phyloP scores from a whole-genome alignment of 495 filamentous ascomycete species.

The Tuber umbilicatum region DNA sequence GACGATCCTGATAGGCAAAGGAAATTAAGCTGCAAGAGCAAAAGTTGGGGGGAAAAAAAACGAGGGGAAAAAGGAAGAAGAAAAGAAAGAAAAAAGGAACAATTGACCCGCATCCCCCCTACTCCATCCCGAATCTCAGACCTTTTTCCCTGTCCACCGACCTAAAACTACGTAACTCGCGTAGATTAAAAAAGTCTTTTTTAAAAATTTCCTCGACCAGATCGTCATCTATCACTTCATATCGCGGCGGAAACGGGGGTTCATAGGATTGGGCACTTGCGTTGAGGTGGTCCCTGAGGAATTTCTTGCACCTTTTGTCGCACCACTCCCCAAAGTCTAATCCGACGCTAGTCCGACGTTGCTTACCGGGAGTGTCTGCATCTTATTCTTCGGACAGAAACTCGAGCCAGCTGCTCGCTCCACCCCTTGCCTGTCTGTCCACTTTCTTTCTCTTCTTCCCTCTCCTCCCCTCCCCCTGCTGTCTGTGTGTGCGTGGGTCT shows the following conservation, averaged over 20 bases:
- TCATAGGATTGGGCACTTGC: constrained; percentile 5
- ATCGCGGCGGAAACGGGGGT: constrained; percentile 27
- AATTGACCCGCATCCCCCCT: not conserved
- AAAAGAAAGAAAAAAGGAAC: not conserved
- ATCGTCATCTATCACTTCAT: constrained; percentile 21
- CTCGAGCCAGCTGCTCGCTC: constrained; percentile 27
- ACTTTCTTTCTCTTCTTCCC: not conserved
- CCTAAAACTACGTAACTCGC: constrained; percentile 4
- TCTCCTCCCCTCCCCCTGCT: not conserved
- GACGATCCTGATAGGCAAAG: constrained; percentile 1
- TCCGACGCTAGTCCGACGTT: constrained; percentile 25
- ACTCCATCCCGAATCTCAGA: not conserved
- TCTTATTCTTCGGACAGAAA: constrained; percentile 26
- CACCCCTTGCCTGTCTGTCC: not conserved
- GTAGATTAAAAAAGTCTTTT: not conserved
- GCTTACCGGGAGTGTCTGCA: constrained; percentile 11
- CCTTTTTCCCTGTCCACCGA: not conserved
- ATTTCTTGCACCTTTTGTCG: constrained; percentile 20
- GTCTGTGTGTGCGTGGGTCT: not conserved
- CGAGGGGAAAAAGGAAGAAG: not conserved
- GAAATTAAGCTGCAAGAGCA: not conserved
- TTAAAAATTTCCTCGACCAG: not conserved
- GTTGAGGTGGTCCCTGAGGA: constrained; percentile 30
- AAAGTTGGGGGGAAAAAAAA: not conserved
- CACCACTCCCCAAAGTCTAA: constrained; percentile 24